Conservation (phyloP, 108 stramenopile species). For the Conticribra weissflogii region DNA sequence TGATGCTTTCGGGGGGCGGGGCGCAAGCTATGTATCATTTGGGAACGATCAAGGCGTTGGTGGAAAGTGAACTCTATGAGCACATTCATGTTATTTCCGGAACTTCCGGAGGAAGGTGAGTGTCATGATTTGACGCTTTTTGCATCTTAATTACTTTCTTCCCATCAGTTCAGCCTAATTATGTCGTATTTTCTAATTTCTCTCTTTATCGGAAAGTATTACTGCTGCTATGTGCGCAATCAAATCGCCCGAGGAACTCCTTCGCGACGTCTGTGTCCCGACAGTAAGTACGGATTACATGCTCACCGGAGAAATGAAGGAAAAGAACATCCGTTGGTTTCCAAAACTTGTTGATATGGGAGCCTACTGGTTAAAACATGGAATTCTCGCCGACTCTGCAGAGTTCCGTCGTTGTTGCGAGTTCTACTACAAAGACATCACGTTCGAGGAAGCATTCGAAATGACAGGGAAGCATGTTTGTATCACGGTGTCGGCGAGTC, state of each 20-base stretch:
- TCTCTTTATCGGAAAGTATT: constrained; percentile 43
- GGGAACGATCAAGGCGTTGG: constrained; percentile 86
- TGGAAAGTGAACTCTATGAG: constrained; percentile 78
- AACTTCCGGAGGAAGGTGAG: constrained; percentile 81
- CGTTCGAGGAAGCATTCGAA: constrained; percentile 94
- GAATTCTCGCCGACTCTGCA: constrained; percentile 78
- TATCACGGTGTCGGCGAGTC: constrained; percentile 89
- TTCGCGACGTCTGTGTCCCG: constrained; percentile 74
- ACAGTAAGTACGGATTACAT: constrained; percentile 86
- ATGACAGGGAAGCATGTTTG: constrained; percentile 91
- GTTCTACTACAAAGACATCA: constrained; percentile 84
- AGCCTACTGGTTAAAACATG: constrained; percentile 73
- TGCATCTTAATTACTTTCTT: no score
- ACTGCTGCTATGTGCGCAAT: constrained; percentile 92
- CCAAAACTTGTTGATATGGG: constrained; percentile 81
- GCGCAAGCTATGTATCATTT: constrained; percentile 95
- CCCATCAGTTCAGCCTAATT: background rate
- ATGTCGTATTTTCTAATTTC: background rate
- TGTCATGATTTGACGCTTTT: no score
- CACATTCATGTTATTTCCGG: constrained; percentile 88
- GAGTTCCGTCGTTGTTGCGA: constrained; percentile 83
- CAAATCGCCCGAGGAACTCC: constrained; percentile 77
- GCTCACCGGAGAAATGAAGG: constrained; percentile 79
- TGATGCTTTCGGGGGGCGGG: constrained; percentile 93
- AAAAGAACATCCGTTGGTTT: constrained; percentile 88